Evolutionary conservation across 2,329 filamentous ascomycete genomes (phyloP).

Genomic region (Fusarium brachygibbosum): DNA sequence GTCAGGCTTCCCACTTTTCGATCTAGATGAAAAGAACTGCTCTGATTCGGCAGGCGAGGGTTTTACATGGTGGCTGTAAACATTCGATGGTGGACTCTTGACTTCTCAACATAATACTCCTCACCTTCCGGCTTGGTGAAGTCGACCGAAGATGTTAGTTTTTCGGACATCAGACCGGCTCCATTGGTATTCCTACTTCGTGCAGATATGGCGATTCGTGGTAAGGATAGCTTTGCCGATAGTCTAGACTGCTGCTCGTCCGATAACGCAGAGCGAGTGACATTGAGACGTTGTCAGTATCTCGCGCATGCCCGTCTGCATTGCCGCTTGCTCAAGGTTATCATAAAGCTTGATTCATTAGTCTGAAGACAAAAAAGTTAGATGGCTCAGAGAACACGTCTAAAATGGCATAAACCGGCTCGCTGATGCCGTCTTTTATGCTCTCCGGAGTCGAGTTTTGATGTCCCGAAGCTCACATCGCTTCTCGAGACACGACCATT

Average conservation of each 20-base stretch:
- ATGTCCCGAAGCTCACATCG: neutral
- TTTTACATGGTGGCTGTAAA: conserved; percentile 13
- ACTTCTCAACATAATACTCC: conserved; percentile 8
- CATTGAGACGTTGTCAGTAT: neutral
- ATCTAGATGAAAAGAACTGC: neutral
- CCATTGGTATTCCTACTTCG: conserved; percentile 26
- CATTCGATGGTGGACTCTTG: conserved; percentile 8
- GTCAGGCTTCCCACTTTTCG: conserved; percentile 22
- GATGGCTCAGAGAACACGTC: neutral
- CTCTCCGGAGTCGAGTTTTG: neutral
- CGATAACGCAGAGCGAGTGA: conserved; percentile 5
- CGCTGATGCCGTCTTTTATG: neutral
- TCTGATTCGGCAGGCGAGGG: conserved; percentile 17
- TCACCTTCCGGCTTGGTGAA: conserved; percentile 23
- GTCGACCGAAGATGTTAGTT: conserved; percentile 5
- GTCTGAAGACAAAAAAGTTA: neutral
- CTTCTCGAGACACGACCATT: neutral
- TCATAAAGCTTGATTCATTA: no score
- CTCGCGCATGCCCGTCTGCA: conserved; percentile 1
- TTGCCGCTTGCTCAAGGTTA: neutral
- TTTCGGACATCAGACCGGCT: conserved; percentile 1
- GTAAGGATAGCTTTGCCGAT: neutral
- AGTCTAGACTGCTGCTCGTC: neutral
- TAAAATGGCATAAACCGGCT: neutral
- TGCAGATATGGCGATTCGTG: conserved; percentile 10